A percentile compares a stretch with the other conserved stretches of the same genome.
These are phyloP conservation scores for Colletotrichum euphorbiae DNA, from an alignment of 2,329 filamentous ascomycete species.

Conservation along the genomic window DNA sequence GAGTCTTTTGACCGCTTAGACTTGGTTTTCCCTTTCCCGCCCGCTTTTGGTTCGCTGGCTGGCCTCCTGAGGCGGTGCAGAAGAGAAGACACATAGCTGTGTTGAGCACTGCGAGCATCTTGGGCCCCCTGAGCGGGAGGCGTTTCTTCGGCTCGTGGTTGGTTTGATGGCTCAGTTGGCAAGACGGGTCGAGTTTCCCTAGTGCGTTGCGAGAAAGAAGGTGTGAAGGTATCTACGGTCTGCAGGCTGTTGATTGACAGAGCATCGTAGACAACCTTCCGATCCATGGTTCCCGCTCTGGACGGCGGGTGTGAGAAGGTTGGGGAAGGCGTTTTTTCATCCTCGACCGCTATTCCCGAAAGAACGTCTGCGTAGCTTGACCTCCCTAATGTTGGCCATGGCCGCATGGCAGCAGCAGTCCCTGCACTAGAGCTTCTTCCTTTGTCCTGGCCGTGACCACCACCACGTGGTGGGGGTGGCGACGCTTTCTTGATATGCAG, in stretches of 20 bases:
- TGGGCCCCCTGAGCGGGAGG: not conserved
- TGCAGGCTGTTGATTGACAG: conserved; percentile 43
- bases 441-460: conserved; percentile 45
- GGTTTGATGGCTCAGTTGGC: not conserved
- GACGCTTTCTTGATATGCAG: conserved; percentile 55
- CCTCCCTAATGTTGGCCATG: conserved; percentile 46
- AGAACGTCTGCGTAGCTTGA: conserved; percentile 49
- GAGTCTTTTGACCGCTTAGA: not conserved
- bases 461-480: conserved; percentile 47
- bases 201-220: not conserved
- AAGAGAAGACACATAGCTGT: not conserved
- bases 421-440: conserved; percentile 42
- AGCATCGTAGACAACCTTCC: conserved; percentile 43
- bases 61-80: not conserved
- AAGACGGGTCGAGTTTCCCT: not conserved
- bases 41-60: not conserved
- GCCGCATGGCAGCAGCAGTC: conserved; percentile 43
- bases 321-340: conserved; percentile 36
- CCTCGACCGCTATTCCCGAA: conserved; percentile 38
- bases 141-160: not conserved
- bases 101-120: not conserved
- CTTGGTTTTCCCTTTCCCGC: not conserved
- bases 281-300: conserved; percentile 31
- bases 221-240: conserved; percentile 9
- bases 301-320: conserved; percentile 42